phyloP scores from a whole-genome alignment of 106 monocot genomes.

The Dioscorea zingiberensis region DNA sequence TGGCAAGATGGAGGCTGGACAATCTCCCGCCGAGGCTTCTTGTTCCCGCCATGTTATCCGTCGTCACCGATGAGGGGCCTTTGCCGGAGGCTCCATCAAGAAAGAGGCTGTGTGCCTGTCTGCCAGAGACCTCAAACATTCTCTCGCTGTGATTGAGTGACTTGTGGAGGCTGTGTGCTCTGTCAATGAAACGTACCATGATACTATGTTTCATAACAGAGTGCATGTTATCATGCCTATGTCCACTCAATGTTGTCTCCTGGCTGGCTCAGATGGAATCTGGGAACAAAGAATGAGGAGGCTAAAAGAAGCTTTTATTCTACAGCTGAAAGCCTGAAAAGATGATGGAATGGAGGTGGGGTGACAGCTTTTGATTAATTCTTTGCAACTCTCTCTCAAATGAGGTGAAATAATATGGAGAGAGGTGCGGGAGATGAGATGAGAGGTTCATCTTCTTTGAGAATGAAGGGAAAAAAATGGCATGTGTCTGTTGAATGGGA shows the following conservation, averaged over 20 bases:
- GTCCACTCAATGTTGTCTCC: no score
- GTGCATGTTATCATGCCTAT: no score
- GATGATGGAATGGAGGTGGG: background rate
- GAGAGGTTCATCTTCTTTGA: background rate
- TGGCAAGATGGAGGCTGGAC: slow-evolving; percentile 7
- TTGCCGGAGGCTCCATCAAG: slow-evolving; percentile 1
- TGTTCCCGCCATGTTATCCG: slow-evolving; percentile 6
- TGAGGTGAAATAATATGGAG: background rate
- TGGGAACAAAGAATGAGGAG: background rate
- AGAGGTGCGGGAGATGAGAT: background rate
- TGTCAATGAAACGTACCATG: slow-evolving; percentile 28
- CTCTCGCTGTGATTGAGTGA: background rate
- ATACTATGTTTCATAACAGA: background rate
- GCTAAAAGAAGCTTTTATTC: background rate
- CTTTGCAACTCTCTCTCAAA: background rate
- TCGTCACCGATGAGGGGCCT: background rate
- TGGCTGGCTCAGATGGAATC: no score
- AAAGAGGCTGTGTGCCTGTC: slow-evolving; percentile 30
- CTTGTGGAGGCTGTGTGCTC: slow-evolving; percentile 26
- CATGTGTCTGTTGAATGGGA: background rate
- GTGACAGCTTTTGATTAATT: background rate
- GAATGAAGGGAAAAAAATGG: no score
- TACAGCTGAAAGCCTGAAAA: background rate
- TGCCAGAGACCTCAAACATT: slow-evolving; percentile 11
- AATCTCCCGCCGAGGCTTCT: slow-evolving; percentile 24